Evolutionary conservation across 306 rosid genomes (phyloP).

Genomic region (Prinsepia uniflora): DNA sequence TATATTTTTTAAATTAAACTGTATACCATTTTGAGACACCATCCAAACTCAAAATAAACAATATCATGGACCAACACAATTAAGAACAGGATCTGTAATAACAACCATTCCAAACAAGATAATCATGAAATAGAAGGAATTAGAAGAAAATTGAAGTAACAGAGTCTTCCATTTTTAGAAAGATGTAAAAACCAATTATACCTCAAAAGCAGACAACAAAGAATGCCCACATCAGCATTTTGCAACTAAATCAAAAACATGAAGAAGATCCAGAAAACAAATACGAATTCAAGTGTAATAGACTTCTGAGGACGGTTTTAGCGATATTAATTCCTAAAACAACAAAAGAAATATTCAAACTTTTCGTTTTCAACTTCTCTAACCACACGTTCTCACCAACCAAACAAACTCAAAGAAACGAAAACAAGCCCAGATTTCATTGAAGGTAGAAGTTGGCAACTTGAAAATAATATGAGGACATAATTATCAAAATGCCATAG

Average conservation of each 20-base stretch:
- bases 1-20: neutral
- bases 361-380: neutral
- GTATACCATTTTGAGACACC: neutral
- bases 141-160: neutral
- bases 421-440: conserved; percentile 6
- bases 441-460: neutral
- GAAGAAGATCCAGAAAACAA: neutral
- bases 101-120: neutral
- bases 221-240: neutral
- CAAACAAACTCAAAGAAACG: conserved; percentile 9
- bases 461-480: too few species aligned
- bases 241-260: neutral
- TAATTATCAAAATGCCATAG: neutral
- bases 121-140: conserved; percentile 1
- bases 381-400: conserved; percentile 11
- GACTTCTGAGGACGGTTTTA: neutral
- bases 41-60: neutral
- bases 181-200: neutral
- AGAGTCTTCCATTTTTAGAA: neutral
- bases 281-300: neutral
- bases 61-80: neutral
- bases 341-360: neutral
- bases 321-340: neutral
- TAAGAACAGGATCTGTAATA: neutral
- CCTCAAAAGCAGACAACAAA: conserved; percentile 6